Conservation (phyloP, 129 eudicot species). For the Lactuca sativa region DNA sequence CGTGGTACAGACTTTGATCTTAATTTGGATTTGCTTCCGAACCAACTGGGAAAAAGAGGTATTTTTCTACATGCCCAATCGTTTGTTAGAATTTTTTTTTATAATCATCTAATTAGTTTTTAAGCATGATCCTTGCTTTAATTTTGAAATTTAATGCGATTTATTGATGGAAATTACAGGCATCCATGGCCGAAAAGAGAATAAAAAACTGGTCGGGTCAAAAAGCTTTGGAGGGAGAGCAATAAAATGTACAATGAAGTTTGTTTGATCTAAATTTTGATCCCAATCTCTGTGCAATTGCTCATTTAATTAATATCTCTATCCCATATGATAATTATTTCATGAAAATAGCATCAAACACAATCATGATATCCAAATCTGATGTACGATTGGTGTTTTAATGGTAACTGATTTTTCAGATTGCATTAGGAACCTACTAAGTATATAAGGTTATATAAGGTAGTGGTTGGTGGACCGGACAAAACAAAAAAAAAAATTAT, state of each 20-base stretch:
- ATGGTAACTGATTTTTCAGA: too few relatives aligned
- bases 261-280: neutral
- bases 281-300: neutral
- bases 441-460: too few relatives aligned
- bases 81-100: too few relatives aligned
- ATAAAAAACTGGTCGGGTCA: conserved; percentile 41
- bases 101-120: neutral
- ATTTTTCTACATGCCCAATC: neutral
- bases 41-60: conserved; percentile 72
- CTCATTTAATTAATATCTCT: neutral
- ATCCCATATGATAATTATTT: too few relatives aligned
- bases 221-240: neutral
- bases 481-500: too few relatives aligned
- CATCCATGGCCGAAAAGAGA: conserved; percentile 47
- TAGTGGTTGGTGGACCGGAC: too few relatives aligned
- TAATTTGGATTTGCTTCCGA: conserved; percentile 43
- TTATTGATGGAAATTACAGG: conserved; percentile 33
- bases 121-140: neutral
- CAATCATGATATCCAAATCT: too few relatives aligned
- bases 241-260: neutral
- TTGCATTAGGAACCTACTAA: too few relatives aligned
- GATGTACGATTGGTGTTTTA: too few relatives aligned
- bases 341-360: neutral
- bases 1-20: conserved; percentile 39
- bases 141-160: neutral